Evolutionary conservation across 2,329 filamentous ascomycete genomes (phyloP), one percentile per base, ranked within the genome.

Genomic region (Ilyonectria sp.): DNA sequence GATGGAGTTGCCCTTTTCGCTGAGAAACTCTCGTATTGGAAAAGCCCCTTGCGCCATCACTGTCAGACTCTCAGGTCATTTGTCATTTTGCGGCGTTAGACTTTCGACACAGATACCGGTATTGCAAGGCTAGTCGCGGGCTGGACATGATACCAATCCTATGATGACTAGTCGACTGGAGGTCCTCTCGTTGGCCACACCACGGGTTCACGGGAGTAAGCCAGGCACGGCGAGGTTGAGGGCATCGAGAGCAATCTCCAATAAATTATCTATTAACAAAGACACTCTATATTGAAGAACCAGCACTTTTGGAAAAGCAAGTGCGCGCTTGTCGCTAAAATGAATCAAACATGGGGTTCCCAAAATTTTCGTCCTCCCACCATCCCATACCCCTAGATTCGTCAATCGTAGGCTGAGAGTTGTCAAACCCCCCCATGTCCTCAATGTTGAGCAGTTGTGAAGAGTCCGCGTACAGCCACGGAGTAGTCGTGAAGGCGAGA

Each of bases 381-480:
- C 82, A 84, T 2, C 80, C 76, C 35, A 72, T 75, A 7, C 77
- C 77, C 46, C 69, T 72, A 17, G 44, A 70, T 59, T 74, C 74
- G 40, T 68, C 74, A 10, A 73, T 64, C 4, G 67, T 37, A 2
- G 75, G 71, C 40, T 78, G 75, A 6, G 79, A 71, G 40, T 80
- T 75, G 5, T 77, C 69, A 21, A 76, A 78, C 1, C 77, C 78
- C 65, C 77, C 78, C 66, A 82, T 76, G 44, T 82, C 81, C 3
- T 76, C 80, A 19, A 82, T 77, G 53, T 78, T 79, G 9, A 79
- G 72, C 44, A 84, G 78, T 66, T 83, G 82, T 10, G 79, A 80
- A 0, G 80, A 78, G 60, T 84, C 82, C 1, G 82, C 82, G 53
- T 84, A 84, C 17, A 84, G 73, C 82, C 82, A 84, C 0, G 82